Conservation (phyloP, 2,329 filamentous ascomycete species). For the Colletotrichum graminicola region DNA sequence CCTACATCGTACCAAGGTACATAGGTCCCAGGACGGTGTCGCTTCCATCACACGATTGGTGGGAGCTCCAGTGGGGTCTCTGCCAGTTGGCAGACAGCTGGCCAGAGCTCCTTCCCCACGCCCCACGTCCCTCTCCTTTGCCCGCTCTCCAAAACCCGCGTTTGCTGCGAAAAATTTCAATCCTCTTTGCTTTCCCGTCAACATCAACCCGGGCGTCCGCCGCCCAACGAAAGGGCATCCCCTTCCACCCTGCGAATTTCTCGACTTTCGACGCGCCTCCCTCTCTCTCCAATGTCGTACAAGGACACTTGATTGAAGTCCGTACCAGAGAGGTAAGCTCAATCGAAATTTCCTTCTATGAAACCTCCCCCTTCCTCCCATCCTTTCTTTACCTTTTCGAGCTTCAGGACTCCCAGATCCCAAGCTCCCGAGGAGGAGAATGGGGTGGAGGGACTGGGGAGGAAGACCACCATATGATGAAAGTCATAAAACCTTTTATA, state of each 20-base stretch:
- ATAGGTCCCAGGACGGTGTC: not conserved
- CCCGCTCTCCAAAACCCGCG: constrained; percentile 15
- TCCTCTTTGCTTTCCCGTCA: not conserved
- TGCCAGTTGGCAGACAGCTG: not conserved
- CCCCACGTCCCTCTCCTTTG: not conserved
- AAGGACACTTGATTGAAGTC: not conserved
- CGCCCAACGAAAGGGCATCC: not conserved
- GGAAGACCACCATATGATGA: constrained; percentile 51
- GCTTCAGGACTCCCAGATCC: not conserved
- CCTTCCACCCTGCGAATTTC: too few species aligned
- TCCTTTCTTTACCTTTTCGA: not conserved
- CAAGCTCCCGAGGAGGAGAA: too few species aligned
- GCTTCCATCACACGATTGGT: constrained; percentile 19
- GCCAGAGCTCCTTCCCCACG: not conserved
- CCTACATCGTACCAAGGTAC: too few species aligned
- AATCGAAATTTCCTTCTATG: not conserved
- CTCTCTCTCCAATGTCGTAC: too few species aligned
- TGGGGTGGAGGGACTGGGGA: too few species aligned
- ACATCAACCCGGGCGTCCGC: not conserved
- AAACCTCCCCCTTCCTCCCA: not conserved
- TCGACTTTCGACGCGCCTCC: too few species aligned
- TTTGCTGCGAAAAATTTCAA: constrained; percentile 6
- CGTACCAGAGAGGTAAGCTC: not conserved
- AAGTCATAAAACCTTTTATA: constrained; percentile 53
- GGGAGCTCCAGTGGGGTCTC: constrained; percentile 15